Evolutionary conservation across 208 protist species (phyloP), one percentile per base, ranked within the genome.

Genomic region (Kentomonas sorsogonicus): DNA sequence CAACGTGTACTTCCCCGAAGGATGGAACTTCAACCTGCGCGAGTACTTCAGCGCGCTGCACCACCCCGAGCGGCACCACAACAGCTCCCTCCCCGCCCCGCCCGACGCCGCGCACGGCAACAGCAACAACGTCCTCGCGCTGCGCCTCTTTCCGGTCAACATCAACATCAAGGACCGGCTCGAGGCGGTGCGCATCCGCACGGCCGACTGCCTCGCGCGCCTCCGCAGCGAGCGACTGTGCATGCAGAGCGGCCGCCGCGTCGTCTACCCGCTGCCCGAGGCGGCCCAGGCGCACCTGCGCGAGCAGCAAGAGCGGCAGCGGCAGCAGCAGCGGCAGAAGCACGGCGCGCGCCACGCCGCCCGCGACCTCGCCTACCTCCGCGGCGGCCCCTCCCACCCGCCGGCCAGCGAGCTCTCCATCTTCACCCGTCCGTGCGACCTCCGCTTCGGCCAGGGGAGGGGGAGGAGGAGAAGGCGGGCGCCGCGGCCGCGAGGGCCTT

Each of bases 91-190:
- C 25, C 74, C 79, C 1, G 79, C 79, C 58, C 34, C 39, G 25
- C 40, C 53, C 0, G 43, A 67, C 1, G 79, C 79, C 58, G 36
- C 39, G 25, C 40, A 50, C 0, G 43, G 64, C 33, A 65, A 86
- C 53, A 79, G 78, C 11, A 83, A 85, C 61, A 88, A 87, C 41
- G 68, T 85, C 2, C 52, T 93, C 27, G 86, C 57, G 0, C 53
- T 85, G 57, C 79, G 79, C 0, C 60, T 93, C 0, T 82, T 86
- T 44, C 79, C 82, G 2, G 43, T 88, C 2, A 93, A 93, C 52
- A 62, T 93, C 22, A 63, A 69, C 20, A 43, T 77, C 11, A 74
- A 77, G 5, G 41, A 60, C 0, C 69, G 77, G 23, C 72, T 55
- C 11, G 81, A 86, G 30, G 70, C 55, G 11, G 69, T 83, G 27